A percentile compares a stretch with the other conserved stretches of the same genome.
phyloP scores from a whole-genome alignment of 1,284 basidiomycete genomes.

The Earliella scabrosa region DNA sequence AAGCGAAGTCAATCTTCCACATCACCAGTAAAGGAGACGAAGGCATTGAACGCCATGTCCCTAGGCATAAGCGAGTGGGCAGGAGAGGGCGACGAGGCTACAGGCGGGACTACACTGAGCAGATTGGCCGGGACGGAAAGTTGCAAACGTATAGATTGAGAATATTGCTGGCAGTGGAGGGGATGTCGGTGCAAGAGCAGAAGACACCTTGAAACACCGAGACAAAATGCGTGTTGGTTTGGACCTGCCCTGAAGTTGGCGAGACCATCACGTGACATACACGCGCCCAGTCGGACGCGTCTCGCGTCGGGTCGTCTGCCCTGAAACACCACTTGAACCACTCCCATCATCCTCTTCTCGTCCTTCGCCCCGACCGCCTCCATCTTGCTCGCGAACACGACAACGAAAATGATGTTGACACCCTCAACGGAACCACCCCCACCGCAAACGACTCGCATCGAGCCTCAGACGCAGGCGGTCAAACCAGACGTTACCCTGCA shows the following conservation, averaged over 20 bases:
- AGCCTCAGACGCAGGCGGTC: neutral
- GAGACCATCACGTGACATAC: conserved; percentile 2
- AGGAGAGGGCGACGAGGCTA: too few species aligned
- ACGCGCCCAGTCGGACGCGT: neutral
- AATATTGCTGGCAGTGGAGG: too few species aligned
- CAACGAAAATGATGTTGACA: neutral
- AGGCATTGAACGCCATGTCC: conserved; percentile 35
- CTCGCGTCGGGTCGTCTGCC: neutral
- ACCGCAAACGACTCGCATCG: neutral
- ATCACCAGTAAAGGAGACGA: conserved; percentile 39
- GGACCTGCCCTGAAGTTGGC: conserved; percentile 4
- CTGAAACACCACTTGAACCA: too few species aligned
- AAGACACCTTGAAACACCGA: too few species aligned
- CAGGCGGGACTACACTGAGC: too few species aligned
- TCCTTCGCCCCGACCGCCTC: too few species aligned
- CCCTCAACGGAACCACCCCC: conserved; percentile 1
- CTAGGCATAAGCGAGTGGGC: conserved; percentile 38
- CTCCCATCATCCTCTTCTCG: neutral
- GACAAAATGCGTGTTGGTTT: too few species aligned
- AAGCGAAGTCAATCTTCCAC: conserved; percentile 35
- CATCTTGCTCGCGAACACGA: too few species aligned
- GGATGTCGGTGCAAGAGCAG: too few species aligned
- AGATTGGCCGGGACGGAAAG: too few species aligned
- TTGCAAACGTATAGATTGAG: neutral
- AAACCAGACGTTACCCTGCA: too few species aligned